Evolutionary conservation across 192 early-diverging fungal species (phyloP), one percentile per base, ranked within the genome.

Genomic region (Coemansia reversa): DNA sequence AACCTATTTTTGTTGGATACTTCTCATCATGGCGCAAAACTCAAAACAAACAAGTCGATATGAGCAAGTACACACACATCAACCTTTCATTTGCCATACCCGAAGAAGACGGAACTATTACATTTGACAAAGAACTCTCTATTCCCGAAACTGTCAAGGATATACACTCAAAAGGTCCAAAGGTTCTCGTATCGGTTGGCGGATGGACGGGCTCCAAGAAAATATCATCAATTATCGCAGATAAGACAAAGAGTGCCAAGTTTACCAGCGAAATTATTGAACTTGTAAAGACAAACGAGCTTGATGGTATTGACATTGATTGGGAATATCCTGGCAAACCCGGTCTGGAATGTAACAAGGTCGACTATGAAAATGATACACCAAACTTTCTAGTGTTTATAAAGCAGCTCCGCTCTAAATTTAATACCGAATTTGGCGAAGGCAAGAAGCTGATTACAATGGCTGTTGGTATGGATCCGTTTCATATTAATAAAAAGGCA

Each of bases 241-340:
- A 45, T 14, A 11, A 12, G 20, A 32, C 47, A 7, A 52, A 60
- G 0, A 72, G 83, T 11, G 63, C 69, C 30, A 67, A 67, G 0
- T 81, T 87, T 52, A 72, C 86, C 7, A 58, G 55, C 25, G 81
- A 76, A 32, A 84, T 83, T n/a, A 39, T 84, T 7, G 45, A 66
- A 9, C 68, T 82, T 32, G 71, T 88, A 5, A 78, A 73, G 20
- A 62, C 66, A 0, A 84, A 84, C 53, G 62, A 84, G 5, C 72
- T 89, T 0, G 89, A 90, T 65, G 90, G 90, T 23, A 71, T 92
- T 24, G 89, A 92, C 64, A 81, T 92, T 58, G 90, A 90, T 64
- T 90, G 82, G 87, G 90, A 90, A 57, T 90, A 85, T 59, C 90
- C 84, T 9, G 81, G 82, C 11, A 60, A 27, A 1, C 9, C 25